Evolutionary conservation across 495 filamentous ascomycete species (phyloP).

Genomic region (Jackrogersella minutella): DNA sequence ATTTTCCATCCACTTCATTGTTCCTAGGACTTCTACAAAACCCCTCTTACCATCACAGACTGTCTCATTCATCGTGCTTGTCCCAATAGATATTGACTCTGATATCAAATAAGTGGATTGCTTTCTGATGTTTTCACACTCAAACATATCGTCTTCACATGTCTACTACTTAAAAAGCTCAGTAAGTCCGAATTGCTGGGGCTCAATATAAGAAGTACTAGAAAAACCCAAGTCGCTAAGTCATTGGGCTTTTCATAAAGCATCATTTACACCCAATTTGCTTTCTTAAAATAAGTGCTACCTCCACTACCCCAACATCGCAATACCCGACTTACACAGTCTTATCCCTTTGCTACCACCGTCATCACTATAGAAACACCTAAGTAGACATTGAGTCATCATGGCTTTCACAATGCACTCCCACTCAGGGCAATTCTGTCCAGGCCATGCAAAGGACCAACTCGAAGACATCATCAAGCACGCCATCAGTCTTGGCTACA

Average conservation of each 20-base stretch:
- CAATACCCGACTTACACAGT: background rate
- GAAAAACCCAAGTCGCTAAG: background rate
- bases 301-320: background rate
- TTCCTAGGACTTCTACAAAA: too few species aligned
- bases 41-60: too few species aligned
- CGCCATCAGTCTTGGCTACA: conserved; percentile 81
- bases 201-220: background rate
- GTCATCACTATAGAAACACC: background rate
- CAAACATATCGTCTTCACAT: conserved; percentile 1
- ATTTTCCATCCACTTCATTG: too few species aligned
- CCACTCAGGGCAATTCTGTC: conserved; percentile 97
- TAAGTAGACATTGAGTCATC: background rate
- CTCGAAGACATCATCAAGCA: conserved; percentile 83
- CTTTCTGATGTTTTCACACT: background rate
- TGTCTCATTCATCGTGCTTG: too few species aligned
- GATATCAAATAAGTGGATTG: conserved; percentile 5
- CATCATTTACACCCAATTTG: background rate
- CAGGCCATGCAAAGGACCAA: conserved; percentile 80
- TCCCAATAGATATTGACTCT: background rate
- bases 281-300: background rate
- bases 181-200: background rate
- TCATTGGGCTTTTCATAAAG: background rate
- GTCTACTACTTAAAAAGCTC: background rate
- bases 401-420: conserved; percentile 99
- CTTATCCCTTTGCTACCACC: background rate